phyloP scores from a whole-genome alignment of 2,329 filamentous ascomycete species.

The Beauveria sp. region DNA sequence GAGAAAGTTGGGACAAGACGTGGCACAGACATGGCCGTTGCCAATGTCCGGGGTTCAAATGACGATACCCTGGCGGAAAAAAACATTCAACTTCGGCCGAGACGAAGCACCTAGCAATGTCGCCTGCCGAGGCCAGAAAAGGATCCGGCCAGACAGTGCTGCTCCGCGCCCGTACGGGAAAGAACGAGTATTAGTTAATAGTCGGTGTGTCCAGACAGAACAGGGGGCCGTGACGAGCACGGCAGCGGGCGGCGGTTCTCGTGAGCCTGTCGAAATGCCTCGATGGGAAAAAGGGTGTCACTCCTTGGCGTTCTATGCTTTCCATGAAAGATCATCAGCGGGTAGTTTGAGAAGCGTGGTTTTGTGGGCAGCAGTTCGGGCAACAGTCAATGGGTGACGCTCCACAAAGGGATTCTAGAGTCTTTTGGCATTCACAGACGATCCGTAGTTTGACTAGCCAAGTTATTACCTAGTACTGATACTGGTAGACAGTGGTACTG shows the following conservation, averaged over 20 bases:
- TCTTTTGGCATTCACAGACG: no score
- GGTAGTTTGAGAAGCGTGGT: neutral
- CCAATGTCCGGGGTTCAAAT: neutral
- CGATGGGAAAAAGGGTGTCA: constrained; percentile 1
- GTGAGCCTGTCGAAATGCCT: constrained; percentile 1
- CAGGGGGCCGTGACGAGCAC: neutral
- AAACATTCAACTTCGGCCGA: neutral
- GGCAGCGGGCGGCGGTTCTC: neutral
- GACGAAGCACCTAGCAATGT: neutral
- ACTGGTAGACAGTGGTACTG: no score
- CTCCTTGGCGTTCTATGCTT: constrained; percentile 3
- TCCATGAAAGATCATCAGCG: constrained; percentile 5
- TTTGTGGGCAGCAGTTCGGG: neutral
- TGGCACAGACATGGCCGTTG: neutral
- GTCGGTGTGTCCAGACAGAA: neutral
- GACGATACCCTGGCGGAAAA: neutral
- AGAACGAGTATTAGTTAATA: neutral
- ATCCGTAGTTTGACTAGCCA: no score
- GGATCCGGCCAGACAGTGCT: neutral
- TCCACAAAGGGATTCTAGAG: neutral
- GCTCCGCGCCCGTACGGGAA: constrained; percentile 3
- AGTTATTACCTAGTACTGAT: no score
- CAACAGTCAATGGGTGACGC: neutral
- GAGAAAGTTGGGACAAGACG: neutral
- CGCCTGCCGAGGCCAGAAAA: constrained; percentile 5